Percentiles rank a stretch among this genome's conserved stretches.
These are phyloP conservation scores for Tolypocladium sp. DNA, from an alignment of 2,329 filamentous ascomycete genomes.

Conservation along the genomic window DNA sequence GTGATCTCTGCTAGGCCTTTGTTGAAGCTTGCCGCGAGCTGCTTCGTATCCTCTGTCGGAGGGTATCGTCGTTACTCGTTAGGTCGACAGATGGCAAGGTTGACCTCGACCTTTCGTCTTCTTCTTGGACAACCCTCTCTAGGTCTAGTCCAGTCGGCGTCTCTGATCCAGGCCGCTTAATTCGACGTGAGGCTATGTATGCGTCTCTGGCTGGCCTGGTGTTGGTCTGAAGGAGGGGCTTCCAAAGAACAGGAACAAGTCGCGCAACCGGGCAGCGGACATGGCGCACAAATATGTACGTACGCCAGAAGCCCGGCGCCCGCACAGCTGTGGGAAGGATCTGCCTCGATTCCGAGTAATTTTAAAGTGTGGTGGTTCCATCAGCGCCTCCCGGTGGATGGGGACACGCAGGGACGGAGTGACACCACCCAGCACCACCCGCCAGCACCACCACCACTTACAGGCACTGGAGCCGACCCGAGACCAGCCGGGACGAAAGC, in stretches of 20 bases:
- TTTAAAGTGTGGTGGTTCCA: background rate
- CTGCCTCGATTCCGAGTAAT: conserved; percentile 1
- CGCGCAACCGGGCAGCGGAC: background rate
- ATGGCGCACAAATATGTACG: background rate
- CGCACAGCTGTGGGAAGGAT: background rate
- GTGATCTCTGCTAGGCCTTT: background rate
- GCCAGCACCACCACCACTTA: background rate
- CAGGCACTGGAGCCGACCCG: background rate
- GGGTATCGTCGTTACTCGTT: background rate
- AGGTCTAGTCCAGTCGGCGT: background rate
- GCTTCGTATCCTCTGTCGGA: no score
- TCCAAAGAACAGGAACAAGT: background rate
- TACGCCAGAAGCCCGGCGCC: background rate
- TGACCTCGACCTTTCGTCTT: background rate
- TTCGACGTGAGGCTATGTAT: background rate
- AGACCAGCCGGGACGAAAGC: background rate
- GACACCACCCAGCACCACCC: background rate
- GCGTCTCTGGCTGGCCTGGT: background rate
- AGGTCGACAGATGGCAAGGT: background rate
- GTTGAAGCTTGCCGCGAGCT: background rate
- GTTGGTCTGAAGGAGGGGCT: background rate
- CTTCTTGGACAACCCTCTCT: background rate
- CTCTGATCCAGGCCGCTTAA: background rate
- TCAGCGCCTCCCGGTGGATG: background rate
- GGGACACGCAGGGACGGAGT: background rate